Evolutionary conservation across 2,329 filamentous ascomycete genomes (phyloP), one percentile per base, ranked within the genome.

Genomic region (Colletotrichum orchidophilum): DNA sequence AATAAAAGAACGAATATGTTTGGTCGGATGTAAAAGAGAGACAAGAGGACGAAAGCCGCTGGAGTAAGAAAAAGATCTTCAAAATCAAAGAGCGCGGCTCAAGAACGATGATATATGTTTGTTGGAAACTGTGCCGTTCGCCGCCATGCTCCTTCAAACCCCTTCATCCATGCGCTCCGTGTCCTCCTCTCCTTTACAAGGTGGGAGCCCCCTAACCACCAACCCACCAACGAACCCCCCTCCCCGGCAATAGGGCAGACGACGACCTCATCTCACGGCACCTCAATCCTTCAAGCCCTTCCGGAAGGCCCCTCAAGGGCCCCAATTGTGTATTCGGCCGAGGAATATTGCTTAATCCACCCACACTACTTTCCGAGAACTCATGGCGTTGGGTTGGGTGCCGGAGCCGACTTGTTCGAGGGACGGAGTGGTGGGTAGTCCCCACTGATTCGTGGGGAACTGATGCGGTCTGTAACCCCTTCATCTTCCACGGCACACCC

Each of bases 381-480:
- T 46, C 57, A 42, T 53, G 57, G 63, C 42, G 26, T 46, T 50
- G 13, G 24, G 26, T 46, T 50, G 13, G 24, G 26, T 63, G 52
- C 63, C 57, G 63, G 39, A 71, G 31, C 57, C 68, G 52, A 59
- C 39, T 63, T 63, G 57, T 58, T 58, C 52, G 24, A 31, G 58
- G 63, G n/a, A 71, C 58, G 46, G 42, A 53, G 58, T 58, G 57
- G 68, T 62, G 63, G 68, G 33, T 31, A 21, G 31, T 31, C 39
- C 46, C 63, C 63, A 58, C 63, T 67, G 63, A 66, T 70, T 66
- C 68, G 58, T 71, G 68, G 68, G 68, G 52, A 31, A 63, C 46
- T 63, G 53, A 61, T 58, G 68, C 58, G 33, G 52, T 62, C 52
- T 35, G 50, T 35, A 11, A 63, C 68, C 68, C 67, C 58, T 71